Conservation (phyloP, 495 filamentous ascomycete species). For the Neurospora hispaniola region DNA sequence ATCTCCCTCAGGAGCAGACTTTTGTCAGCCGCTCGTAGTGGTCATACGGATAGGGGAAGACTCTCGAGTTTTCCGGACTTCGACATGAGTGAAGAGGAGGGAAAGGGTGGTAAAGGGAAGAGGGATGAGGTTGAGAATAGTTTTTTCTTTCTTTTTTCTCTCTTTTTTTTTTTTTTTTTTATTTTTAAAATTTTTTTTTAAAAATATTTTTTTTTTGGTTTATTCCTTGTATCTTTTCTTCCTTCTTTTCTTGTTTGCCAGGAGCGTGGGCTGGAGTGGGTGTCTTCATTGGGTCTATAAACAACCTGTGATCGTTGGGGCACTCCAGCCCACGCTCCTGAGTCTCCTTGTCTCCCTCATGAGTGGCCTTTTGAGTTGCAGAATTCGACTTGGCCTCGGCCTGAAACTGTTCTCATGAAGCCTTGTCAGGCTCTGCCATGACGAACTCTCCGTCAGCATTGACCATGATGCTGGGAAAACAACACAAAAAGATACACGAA, state of each 20-base stretch:
- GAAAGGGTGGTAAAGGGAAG: neutral
- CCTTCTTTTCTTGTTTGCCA: too few species aligned
- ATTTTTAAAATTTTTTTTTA: too few species aligned
- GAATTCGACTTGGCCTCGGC: slow-evolving; percentile 79
- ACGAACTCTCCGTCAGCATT: slow-evolving; percentile 97
- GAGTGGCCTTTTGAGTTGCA: slow-evolving; percentile 61
- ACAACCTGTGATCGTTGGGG: slow-evolving; percentile 90
- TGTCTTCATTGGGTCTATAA: slow-evolving; percentile 95
- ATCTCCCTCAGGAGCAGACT: slow-evolving; percentile 51
- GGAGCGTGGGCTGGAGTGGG: slow-evolving; percentile 28
- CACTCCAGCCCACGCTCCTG: slow-evolving; percentile 84
- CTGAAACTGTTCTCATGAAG: slow-evolving; percentile 92
- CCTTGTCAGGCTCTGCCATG: slow-evolving; percentile 86
- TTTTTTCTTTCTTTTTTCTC: too few species aligned
- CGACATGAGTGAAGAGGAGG: neutral
- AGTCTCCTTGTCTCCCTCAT: slow-evolving; percentile 60
- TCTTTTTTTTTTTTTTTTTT: too few species aligned
- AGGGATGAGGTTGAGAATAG: neutral
- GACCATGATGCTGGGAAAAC: slow-evolving; percentile 61
- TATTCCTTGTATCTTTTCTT: too few species aligned
- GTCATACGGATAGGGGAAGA: neutral
- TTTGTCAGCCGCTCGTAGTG: neutral
- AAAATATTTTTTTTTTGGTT: too few species aligned
- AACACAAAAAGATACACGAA: too few species aligned
- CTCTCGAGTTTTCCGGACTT: neutral